Base-by-base conservation (phyloP, 2,329 filamentous ascomycete genomes). In the Sporothrix euskadiensis region DNA sequence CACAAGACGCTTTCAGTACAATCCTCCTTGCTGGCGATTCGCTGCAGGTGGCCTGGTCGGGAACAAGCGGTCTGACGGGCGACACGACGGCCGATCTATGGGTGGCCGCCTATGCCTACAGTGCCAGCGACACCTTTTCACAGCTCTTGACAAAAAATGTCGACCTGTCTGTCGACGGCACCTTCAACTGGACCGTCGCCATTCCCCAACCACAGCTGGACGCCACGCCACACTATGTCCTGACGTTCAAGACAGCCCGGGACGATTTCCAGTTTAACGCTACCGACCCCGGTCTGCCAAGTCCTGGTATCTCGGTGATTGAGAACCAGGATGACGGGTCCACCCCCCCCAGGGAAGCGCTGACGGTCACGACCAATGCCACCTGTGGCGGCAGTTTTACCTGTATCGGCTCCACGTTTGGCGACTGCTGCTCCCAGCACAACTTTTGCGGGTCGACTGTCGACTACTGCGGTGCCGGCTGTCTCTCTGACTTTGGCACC, bases 371-470 rank as follows among this genome's bases (percentile, higher is more conserved):
- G 19, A 35, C 41, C 22, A 71, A 74, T 44, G 71, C 71, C 59
- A 68, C 61, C 41, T 75, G 75, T 72, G 75, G 75, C 59, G 74
- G 71, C 71, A 35, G 9, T 22, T 26, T 71, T 9, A 74, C 69
- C 39, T 73, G 74, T 59, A 26, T 68, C 14, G 72, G 72, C 65
- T 63, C 57, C 56, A 61, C 7, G 2, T 72, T 68, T 22, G 74
- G 74, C 71, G 41, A 72, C 71, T 75, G 74, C 74, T 75, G 74
- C 74, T 66, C 59, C 35, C 39, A 69, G 56, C 69, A 73, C 71
- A 72, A 66, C 9, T 74, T 63, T 54, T 75, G 74, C 73, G 74
- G 74, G 35, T 63, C 44, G 1, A 66, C 73, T 9, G 8, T 10
- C 16, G 57, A 63, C 66, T 71, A 73, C 74, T 75, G 74, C 57